A percentile compares a stretch with the other conserved stretches of the same genome.
phyloP scores from a whole-genome alignment of 257 asterid genomes.

The Nyctanthes arbortristis region DNA sequence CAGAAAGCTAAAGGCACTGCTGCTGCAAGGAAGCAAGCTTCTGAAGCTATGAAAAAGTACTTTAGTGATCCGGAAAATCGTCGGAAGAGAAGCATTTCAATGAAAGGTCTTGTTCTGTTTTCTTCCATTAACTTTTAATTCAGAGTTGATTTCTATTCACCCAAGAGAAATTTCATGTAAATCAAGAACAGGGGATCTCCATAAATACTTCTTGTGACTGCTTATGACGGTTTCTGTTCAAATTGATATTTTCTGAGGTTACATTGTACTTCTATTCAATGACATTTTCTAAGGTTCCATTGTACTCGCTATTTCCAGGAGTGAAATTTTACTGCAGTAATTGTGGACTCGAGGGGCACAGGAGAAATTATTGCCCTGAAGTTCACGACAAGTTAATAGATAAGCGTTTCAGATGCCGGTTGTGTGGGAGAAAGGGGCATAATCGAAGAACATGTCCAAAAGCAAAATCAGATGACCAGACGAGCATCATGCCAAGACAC shows the following conservation, averaged over 20 bases:
- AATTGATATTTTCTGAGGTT: not conserved
- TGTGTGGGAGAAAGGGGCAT: slow-evolving; percentile 88
- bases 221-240: not conserved
- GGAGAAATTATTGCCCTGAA: slow-evolving; percentile 81
- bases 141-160: not conserved
- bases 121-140: not conserved
- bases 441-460: slow-evolving; percentile 79
- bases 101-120: slow-evolving; percentile 58
- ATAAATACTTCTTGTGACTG: not conserved
- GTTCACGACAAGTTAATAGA: slow-evolving; percentile 32
- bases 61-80: slow-evolving; percentile 87
- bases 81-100: slow-evolving; percentile 79
- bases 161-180: not conserved
- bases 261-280: no score
- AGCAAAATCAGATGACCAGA: slow-evolving; percentile 37
- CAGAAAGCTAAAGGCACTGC: slow-evolving; percentile 82
- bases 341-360: slow-evolving; percentile 88
- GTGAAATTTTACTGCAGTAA: slow-evolving; percentile 66
- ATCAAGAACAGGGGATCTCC: not conserved
- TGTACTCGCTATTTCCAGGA: slow-evolving; percentile 37
- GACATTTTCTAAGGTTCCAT: not conserved
- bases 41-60: slow-evolving; percentile 81
- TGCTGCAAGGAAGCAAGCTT: slow-evolving; percentile 81
- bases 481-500: slow-evolving; percentile 31
- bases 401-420: slow-evolving; percentile 58